Conservation (phyloP, 768 basidiomycete species). For the Suillus bovinus region DNA sequence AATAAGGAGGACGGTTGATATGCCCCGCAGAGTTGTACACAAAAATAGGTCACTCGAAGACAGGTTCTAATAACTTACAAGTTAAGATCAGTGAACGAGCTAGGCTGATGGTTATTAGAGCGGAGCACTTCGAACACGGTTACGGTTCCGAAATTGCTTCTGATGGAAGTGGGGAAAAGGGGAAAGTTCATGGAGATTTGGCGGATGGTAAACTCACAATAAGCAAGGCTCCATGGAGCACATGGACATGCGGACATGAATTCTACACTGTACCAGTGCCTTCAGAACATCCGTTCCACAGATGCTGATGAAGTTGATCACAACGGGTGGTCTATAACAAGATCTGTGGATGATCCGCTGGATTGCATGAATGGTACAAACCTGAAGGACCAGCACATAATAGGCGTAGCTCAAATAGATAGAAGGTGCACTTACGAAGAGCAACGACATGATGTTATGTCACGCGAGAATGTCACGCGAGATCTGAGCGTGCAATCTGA, state of each 20-base stretch:
- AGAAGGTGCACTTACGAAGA: constrained; percentile 1
- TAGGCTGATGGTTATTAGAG: neutral
- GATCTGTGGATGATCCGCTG: neutral
- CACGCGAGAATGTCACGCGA: neutral
- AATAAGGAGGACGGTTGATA: neutral
- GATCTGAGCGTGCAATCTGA: neutral
- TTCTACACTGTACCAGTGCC: neutral
- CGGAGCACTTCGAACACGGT: neutral
- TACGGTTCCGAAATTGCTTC: neutral
- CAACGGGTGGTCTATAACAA: neutral
- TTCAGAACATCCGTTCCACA: neutral
- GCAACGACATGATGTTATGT: neutral
- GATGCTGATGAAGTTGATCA: neutral
- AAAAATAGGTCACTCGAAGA: neutral
- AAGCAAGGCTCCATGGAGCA: neutral
- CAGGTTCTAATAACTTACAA: neutral
- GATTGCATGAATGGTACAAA: neutral
- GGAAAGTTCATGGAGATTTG: neutral
- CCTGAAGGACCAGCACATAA: neutral
- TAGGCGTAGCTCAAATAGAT: neutral
- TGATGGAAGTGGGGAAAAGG: constrained; percentile 2
- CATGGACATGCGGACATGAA: constrained; percentile 1
- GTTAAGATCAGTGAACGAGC: neutral
- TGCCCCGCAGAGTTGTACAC: neutral
- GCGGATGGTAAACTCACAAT: neutral